These are phyloP conservation scores for Aspergillus sp. DNA, from an alignment of 2,329 filamentous ascomycete genomes.

Conservation along the genomic window DNA sequence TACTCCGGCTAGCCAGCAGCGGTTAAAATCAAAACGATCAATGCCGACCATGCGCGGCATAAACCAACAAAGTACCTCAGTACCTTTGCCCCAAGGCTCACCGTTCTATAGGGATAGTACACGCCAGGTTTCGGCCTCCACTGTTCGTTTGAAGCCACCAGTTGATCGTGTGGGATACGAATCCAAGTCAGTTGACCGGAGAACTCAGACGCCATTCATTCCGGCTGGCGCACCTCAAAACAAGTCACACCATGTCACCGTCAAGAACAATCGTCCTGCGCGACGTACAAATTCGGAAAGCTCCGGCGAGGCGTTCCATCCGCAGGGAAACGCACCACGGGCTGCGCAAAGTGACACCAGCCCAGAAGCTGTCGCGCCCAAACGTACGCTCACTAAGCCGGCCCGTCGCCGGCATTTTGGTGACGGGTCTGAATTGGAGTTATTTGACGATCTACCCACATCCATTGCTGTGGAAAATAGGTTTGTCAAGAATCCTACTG, in stretches of 20 bases:
- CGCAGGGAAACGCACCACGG: slow-evolving; percentile 35
- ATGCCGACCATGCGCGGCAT: slow-evolving; percentile 49
- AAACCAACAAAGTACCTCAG: slow-evolving; percentile 20
- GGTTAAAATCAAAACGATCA: slow-evolving; percentile 53
- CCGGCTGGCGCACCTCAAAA: slow-evolving; percentile 65
- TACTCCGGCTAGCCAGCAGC: slow-evolving; percentile 46
- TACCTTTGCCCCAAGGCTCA: slow-evolving; percentile 28
- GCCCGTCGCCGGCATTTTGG: slow-evolving; percentile 67
- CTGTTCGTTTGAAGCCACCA: slow-evolving; percentile 59
- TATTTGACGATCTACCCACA: slow-evolving; percentile 89
- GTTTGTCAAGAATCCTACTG: slow-evolving; percentile 71
- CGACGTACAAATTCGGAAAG: slow-evolving; percentile 77
- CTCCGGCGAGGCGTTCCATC: slow-evolving; percentile 41
- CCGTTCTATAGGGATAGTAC: slow-evolving; percentile 31
- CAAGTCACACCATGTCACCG: slow-evolving; percentile 68
- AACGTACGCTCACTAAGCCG: slow-evolving; percentile 67
- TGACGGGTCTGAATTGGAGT: slow-evolving; percentile 84
- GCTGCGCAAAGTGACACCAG: slow-evolving; percentile 40
- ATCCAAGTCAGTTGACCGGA: slow-evolving; percentile 41
- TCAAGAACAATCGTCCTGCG: slow-evolving; percentile 62
- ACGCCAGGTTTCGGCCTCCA: slow-evolving; percentile 20
- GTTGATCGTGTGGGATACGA: slow-evolving; percentile 48
- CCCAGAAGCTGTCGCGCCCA: slow-evolving; percentile 48
- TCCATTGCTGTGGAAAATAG: slow-evolving; percentile 72
- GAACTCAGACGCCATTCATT: slow-evolving; percentile 64